phyloP scores from a whole-genome alignment of 2,329 filamentous ascomycete genomes.

The Coniochaeta ligniaria region DNA sequence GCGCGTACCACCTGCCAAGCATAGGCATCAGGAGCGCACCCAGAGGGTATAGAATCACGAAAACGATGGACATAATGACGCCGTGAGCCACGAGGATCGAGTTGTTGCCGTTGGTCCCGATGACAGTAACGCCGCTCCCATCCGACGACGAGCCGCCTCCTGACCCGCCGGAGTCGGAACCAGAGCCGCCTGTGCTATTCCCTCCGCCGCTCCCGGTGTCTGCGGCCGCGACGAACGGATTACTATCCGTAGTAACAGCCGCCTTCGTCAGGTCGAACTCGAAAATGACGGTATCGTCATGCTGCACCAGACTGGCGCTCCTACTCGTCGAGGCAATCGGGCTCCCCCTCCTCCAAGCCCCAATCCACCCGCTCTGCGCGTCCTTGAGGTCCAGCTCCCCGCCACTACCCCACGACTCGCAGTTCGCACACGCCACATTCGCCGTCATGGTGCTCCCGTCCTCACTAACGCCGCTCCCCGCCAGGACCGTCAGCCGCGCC shows the following conservation, averaged over 20 bases:
- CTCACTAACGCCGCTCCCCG: conserved; percentile 47
- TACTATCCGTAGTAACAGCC: conserved; percentile 36
- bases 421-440: conserved; percentile 50
- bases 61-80: conserved; percentile 53
- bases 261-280: conserved; percentile 41
- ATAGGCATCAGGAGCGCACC: conserved; percentile 55
- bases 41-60: conserved; percentile 51
- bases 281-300: conserved; percentile 38
- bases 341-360: conserved; percentile 42
- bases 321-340: conserved; percentile 35
- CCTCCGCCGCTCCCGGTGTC: not conserved
- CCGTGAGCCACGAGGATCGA: conserved; percentile 39
- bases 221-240: conserved; percentile 37
- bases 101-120: conserved; percentile 3
- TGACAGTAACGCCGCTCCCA: conserved; percentile 17
- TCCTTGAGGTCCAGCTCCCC: conserved; percentile 27
- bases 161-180: conserved; percentile 3
- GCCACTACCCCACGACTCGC: conserved; percentile 36
- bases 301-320: conserved; percentile 32
- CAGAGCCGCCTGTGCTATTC: conserved; percentile 6
- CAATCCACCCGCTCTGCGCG: conserved; percentile 39
- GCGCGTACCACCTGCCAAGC: conserved; percentile 48
- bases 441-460: conserved; percentile 46
- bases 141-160: conserved; percentile 6
- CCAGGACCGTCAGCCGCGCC: conserved; percentile 43